Evolutionary conservation across 169 alveolate genomes (phyloP).

Genomic region (Neospora caninum): DNA sequence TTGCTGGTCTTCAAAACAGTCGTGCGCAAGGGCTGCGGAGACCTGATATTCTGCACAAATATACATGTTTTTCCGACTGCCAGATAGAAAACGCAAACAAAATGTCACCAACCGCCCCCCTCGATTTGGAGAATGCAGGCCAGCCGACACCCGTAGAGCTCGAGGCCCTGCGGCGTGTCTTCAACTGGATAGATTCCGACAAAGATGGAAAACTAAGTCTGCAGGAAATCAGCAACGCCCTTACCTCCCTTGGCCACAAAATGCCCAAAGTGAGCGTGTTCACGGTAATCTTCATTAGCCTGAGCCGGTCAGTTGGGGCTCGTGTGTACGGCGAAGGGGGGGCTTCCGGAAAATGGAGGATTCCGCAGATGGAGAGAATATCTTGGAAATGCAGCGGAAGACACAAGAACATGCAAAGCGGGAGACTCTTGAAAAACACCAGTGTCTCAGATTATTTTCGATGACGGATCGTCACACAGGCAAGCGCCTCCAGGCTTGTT

Average conservation of each 20-base stretch:
- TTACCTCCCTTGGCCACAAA: constrained; percentile 50
- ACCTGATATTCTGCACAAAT: neutral
- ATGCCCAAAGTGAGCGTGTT: constrained; percentile 42
- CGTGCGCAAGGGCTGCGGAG: neutral
- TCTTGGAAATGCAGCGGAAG: too few species aligned
- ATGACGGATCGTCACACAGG: too few species aligned
- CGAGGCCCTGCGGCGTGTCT: constrained; percentile 73
- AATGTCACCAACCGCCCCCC: constrained; percentile 30
- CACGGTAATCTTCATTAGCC: neutral
- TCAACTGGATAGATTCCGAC: constrained; percentile 66
- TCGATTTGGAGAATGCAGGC: constrained; percentile 35
- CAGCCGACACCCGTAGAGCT: constrained; percentile 71
- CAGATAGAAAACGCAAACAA: neutral
- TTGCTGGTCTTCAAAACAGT: too few species aligned
- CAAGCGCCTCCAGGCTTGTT: too few species aligned
- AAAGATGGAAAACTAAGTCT: constrained; percentile 67
- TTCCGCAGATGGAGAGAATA: too few species aligned
- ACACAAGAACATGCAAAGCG: too few species aligned
- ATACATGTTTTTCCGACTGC: neutral
- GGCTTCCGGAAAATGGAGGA: too few species aligned
- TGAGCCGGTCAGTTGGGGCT: too few species aligned
- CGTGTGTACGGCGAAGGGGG: too few species aligned
- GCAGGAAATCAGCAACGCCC: constrained; percentile 54
- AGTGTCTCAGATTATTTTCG: too few species aligned
- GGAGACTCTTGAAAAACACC: too few species aligned